Conservation (phyloP, 2,329 filamentous ascomycete genomes). For the Hypoxylon sp. region DNA sequence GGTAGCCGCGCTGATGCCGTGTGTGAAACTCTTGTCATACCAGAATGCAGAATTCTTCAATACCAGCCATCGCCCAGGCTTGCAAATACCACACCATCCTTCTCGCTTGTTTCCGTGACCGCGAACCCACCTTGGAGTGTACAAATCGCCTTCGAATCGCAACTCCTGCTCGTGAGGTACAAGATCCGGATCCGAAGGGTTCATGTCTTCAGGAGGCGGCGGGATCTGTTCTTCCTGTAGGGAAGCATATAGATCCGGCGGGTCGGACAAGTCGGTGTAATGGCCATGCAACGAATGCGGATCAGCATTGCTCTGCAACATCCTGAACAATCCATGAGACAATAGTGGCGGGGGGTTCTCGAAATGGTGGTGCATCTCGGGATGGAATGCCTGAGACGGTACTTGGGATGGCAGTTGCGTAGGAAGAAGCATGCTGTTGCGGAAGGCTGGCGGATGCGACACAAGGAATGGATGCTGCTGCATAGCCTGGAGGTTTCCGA, state of each 20-base stretch:
- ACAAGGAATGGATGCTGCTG: conserved; percentile 66
- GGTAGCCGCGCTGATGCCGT: conserved; percentile 84
- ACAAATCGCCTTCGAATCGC: conserved; percentile 81
- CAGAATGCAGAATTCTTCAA: conserved; percentile 92
- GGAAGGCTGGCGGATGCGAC: conserved; percentile 60
- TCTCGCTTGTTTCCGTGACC: conserved; percentile 88
- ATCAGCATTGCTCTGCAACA: conserved; percentile 79
- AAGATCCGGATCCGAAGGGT: conserved; percentile 77
- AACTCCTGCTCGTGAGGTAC: conserved; percentile 81
- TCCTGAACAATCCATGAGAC: conserved; percentile 77
- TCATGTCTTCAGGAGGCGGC: conserved; percentile 83
- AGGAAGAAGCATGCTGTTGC: conserved; percentile 68
- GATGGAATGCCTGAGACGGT: conserved; percentile 59
- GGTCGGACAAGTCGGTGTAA: conserved; percentile 77
- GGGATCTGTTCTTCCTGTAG: conserved; percentile 77
- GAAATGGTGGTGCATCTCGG: conserved; percentile 60
- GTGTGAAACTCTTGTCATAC: conserved; percentile 92
- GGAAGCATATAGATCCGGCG: conserved; percentile 79
- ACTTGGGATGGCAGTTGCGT: conserved; percentile 57
- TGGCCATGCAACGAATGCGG: conserved; percentile 72
- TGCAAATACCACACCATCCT: conserved; percentile 90
- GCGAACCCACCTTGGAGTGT: conserved; percentile 84
- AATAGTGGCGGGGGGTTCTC: conserved; percentile 69
- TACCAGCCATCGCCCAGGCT: conserved; percentile 84
- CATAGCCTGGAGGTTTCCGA: conserved; percentile 63